phyloP scores from a whole-genome alignment of 495 filamentous ascomycete genomes.

The Halenospora varia region DNA sequence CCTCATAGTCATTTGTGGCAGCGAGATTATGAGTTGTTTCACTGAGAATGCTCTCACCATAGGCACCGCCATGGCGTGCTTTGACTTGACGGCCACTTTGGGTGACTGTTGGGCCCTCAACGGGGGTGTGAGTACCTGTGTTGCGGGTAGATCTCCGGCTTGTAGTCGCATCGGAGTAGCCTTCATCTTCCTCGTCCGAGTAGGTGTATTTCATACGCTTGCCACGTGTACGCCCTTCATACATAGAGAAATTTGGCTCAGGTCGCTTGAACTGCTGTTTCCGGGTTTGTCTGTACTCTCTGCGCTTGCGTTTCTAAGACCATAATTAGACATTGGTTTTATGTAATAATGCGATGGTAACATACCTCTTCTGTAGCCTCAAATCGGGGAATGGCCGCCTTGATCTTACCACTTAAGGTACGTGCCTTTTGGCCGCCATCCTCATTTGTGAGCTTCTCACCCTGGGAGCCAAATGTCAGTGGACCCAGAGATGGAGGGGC shows the following conservation, averaged over 20 bases:
- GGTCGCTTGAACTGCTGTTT: conserved; percentile 86
- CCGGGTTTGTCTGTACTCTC: conserved; percentile 83
- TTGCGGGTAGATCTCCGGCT: conserved; percentile 71
- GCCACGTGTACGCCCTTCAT: conserved; percentile 93
- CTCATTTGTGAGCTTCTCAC: conserved; percentile 63
- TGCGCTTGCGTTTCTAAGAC: conserved; percentile 77
- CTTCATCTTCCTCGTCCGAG: conserved; percentile 81
- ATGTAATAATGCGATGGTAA: conserved; percentile 1
- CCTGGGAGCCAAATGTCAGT: conserved; percentile 21
- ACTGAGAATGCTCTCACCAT: conserved; percentile 65
- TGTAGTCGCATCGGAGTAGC: conserved; percentile 63
- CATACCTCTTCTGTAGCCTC: conserved; percentile 87
- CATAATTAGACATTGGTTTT: conserved; percentile 29
- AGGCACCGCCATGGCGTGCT: conserved; percentile 66
- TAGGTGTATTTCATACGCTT: conserved; percentile 96
- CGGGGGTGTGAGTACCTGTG: conserved; percentile 66
- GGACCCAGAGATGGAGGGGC: not conserved
- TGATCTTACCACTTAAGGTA: conserved; percentile 70
- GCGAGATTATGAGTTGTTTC: conserved; percentile 43
- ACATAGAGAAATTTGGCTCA: conserved; percentile 85
- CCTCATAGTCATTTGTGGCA: conserved; percentile 19
- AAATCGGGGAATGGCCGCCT: conserved; percentile 83
- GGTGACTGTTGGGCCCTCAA: conserved; percentile 75
- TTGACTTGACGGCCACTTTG: conserved; percentile 87
- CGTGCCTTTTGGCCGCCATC: conserved; percentile 79